These are phyloP conservation scores for Spergularia bocconei DNA, from an alignment of 148 eudicot species.

Conservation along the genomic window DNA sequence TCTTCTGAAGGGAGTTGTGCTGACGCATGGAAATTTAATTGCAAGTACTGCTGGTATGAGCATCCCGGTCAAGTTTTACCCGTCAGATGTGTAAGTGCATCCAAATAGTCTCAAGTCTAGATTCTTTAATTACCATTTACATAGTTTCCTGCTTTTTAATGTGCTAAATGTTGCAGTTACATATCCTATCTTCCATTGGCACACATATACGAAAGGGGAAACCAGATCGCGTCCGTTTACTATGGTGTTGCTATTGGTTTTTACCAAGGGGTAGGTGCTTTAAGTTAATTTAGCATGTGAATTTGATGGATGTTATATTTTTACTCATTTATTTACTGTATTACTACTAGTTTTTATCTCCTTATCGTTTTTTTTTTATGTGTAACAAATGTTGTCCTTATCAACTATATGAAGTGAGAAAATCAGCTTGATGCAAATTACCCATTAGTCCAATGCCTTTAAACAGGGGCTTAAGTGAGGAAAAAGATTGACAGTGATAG, in stretches of 20 bases:
- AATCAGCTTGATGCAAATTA: neutral
- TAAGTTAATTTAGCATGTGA: neutral
- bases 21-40: slow-evolving; percentile 80
- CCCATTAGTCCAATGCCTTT: neutral
- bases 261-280: slow-evolving; percentile 88
- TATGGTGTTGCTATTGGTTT: slow-evolving; percentile 87
- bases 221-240: slow-evolving; percentile 58
- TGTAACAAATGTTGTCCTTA: neutral
- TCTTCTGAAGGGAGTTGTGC: slow-evolving; percentile 66
- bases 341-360: neutral
- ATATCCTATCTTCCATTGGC: slow-evolving; percentile 97
- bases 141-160: neutral
- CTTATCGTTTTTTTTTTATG: no score
- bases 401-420: neutral
- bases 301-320: neutral
- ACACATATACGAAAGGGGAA: slow-evolving; percentile 91
- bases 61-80: slow-evolving; percentile 35
- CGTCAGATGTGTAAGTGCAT: slow-evolving; percentile 73
- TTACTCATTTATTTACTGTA: slow-evolving; percentile 5
- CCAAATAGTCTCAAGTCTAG: neutral
- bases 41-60: slow-evolving; percentile 72
- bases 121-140: neutral
- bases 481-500: no score
- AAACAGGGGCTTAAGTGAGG: neutral
- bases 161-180: slow-evolving; percentile 47